Conservation (phyloP, 495 filamentous ascomycete species). For the Neurospora hispaniola region DNA sequence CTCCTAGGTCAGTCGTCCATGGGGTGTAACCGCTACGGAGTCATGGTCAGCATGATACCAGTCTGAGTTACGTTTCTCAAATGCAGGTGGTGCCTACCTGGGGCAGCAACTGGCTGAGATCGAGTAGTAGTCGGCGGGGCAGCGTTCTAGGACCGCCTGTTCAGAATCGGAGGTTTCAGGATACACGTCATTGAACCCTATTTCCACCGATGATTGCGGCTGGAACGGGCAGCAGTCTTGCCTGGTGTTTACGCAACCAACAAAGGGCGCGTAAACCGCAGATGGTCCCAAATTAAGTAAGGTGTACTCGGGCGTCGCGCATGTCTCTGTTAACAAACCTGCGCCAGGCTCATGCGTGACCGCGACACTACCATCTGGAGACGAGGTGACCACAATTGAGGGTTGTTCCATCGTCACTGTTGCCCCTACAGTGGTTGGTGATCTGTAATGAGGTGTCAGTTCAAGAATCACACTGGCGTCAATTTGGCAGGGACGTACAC, state of each 20-base stretch:
- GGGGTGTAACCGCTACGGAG: constrained; percentile 8
- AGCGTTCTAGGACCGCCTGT: constrained; percentile 5
- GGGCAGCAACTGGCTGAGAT: constrained; percentile 16
- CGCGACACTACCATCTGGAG: background rate
- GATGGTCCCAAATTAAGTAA: constrained; percentile 10
- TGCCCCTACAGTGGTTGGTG: background rate
- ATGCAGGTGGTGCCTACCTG: constrained; percentile 2
- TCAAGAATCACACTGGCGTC: background rate
- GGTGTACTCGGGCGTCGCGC: constrained; percentile 11
- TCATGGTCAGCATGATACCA: background rate
- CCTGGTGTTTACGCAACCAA: constrained; percentile 13
- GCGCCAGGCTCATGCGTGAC: background rate
- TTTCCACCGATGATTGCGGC: background rate
- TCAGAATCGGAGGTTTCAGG: constrained; percentile 3
- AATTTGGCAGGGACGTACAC: background rate
- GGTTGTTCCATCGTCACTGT: background rate
- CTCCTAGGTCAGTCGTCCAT: constrained; percentile 14
- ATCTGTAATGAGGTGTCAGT: background rate
- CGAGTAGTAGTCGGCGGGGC: constrained; percentile 13
- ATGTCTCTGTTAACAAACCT: background rate
- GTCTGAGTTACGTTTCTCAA: background rate
- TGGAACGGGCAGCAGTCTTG: constrained; percentile 15
- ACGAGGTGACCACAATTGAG: background rate
- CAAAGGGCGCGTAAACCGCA: constrained; percentile 11
- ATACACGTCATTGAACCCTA: background rate